Evolutionary conservation across 495 filamentous ascomycete genomes (phyloP), one percentile per base, ranked within the genome.

Genomic region (Aspergillus leporis): DNA sequence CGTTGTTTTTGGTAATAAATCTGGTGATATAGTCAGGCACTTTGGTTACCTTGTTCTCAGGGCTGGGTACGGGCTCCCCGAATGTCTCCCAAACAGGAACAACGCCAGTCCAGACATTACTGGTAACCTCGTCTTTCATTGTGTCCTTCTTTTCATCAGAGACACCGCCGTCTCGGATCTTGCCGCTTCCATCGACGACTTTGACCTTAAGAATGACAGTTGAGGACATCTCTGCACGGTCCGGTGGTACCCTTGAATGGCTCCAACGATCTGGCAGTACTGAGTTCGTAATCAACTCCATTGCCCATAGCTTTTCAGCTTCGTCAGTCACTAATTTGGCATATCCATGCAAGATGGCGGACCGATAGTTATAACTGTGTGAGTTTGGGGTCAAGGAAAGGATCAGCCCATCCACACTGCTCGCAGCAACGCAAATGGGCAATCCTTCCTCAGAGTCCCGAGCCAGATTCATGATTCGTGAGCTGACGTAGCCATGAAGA

Each of bases 291-390:
- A 97, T 84, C 22, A 90, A 72, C 60, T 88, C 73, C 88, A 97
- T 90, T 1, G 92, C 93, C 76, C 83, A 96, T 6, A 90, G 70
- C 68, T 93, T 92, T 70, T 96, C 92, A 7, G 78, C 83, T 2
- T 71, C 67, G 54, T 86, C 83, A 16, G 79, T 82, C 21, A 97
- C 90, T 10, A 89, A 66, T 1, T 64, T 73, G 13, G 90, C 93
- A 66, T 85, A 83, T 5, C 93, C 92, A 66, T 92, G 90, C 25
- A 95, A 78, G 16, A 90, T 73, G 7, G 89, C 92, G 43, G 87
- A 90, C 65, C 91, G 91, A 76, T 94, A 97, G 77, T 96, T 96
- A 78, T 90, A 93, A 69, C 82, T 90, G 77, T 96, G 90, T 21
- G 80, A 78, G 73, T 88, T 87, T 25, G 93, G 91, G 0, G 90